Conservation (phyloP, 148 eudicot genomes). For the Rhododendron simsii region DNA sequence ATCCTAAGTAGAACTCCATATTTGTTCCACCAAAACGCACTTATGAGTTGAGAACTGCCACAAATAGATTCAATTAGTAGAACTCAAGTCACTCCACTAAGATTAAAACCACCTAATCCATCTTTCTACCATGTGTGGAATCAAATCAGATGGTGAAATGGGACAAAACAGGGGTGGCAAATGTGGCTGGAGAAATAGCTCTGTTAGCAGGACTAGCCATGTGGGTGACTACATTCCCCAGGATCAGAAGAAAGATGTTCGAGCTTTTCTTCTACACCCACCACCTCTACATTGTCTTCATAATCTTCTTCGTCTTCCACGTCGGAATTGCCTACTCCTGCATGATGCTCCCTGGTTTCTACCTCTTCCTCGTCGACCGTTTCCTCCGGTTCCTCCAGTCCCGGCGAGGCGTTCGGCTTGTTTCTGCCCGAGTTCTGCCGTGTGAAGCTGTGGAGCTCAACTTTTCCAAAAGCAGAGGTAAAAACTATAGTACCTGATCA, state of each 20-base stretch:
- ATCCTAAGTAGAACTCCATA: neutral
- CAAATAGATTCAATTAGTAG: too few species aligned
- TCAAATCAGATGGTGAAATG: slow-evolving; percentile 35
- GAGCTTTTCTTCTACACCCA: slow-evolving; percentile 58
- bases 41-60: neutral
- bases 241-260: slow-evolving; percentile 37
- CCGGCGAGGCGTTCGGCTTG: slow-evolving; percentile 23
- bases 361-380: slow-evolving; percentile 57
- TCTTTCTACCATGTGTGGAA: neutral
- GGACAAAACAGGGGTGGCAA: slow-evolving; percentile 37
- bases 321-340: slow-evolving; percentile 40
- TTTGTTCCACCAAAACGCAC: neutral
- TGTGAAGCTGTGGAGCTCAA: slow-evolving; percentile 69
- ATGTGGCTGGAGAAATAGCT: slow-evolving; percentile 49
- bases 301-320: slow-evolving; percentile 48
- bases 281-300: slow-evolving; percentile 49
- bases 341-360: slow-evolving; percentile 62
- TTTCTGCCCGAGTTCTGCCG: slow-evolving; percentile 53
- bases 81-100: neutral
- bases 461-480: slow-evolving; percentile 64
- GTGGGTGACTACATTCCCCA: slow-evolving; percentile 43
- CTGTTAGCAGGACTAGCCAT: slow-evolving; percentile 31
- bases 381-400: slow-evolving; percentile 55
- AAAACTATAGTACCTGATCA: neutral
- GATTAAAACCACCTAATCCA: neutral